Evolutionary conservation across 2,329 filamentous ascomycete species (phyloP).

Genomic region (Fusarium dimerum): DNA sequence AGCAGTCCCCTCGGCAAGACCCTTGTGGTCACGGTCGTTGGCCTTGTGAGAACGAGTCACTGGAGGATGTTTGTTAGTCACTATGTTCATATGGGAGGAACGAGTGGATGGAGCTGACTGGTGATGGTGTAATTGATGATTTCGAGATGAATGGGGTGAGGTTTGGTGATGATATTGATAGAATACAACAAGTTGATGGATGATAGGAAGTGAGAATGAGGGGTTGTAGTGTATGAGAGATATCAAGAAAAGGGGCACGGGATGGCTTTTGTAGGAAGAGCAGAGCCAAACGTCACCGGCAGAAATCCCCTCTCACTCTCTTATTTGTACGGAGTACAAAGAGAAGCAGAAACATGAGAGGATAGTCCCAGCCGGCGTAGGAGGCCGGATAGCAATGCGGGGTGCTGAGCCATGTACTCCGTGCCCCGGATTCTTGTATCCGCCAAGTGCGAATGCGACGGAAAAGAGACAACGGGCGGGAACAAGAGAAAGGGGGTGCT

Average conservation of each 20-base stretch:
- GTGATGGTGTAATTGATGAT: constrained; percentile 4
- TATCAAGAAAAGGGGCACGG: constrained; percentile 9
- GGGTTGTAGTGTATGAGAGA: constrained; percentile 9
- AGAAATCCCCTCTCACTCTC: constrained; percentile 3
- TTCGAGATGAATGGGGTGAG: background rate
- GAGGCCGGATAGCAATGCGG: constrained; percentile 1
- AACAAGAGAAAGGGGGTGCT: constrained; percentile 3
- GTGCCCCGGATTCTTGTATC: background rate
- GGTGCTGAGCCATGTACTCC: constrained; percentile 2
- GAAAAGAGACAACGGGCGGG: background rate
- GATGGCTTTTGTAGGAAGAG: constrained; percentile 26
- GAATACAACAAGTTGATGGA: constrained; percentile 8
- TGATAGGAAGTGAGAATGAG: constrained; percentile 17
- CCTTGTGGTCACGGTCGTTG: constrained; percentile 89
- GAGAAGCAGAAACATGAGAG: background rate
- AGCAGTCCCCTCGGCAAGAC: constrained; percentile 72
- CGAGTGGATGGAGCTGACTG: constrained; percentile 19
- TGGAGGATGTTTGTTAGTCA: constrained; percentile 38
- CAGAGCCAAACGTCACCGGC: constrained; percentile 25
- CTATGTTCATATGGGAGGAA: background rate
- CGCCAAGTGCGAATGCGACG: background rate
- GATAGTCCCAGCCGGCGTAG: background rate
- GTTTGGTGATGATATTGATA: constrained; percentile 10
- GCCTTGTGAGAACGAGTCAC: constrained; percentile 98
- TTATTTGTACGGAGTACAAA: background rate